Conservation (phyloP, 2,329 filamentous ascomycete genomes). For the Epicoccum sorghinum region DNA sequence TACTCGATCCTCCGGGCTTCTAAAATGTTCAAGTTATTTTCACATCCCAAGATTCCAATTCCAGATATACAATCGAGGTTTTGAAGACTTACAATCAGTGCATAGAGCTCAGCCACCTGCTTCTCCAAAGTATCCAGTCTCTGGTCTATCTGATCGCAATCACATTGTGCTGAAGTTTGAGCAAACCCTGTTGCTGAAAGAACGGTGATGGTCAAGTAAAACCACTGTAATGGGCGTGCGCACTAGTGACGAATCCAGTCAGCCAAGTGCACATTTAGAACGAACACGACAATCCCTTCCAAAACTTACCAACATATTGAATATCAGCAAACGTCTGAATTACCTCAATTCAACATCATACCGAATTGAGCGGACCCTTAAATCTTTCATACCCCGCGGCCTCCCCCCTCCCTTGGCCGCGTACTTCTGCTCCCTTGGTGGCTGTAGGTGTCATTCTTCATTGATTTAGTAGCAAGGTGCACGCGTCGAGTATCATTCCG, state of each 20-base stretch:
- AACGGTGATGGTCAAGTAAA: slow-evolving; percentile 12
- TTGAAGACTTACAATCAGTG: slow-evolving; percentile 9
- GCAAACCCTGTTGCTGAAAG: slow-evolving; percentile 14
- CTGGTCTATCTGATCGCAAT: slow-evolving; percentile 12
- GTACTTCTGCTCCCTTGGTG: slow-evolving; percentile 18
- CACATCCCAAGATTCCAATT: neutral
- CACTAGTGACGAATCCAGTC: slow-evolving; percentile 10
- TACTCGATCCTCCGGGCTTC: slow-evolving; percentile 2
- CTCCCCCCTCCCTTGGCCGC: slow-evolving; percentile 17
- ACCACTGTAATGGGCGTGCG: slow-evolving; percentile 14
- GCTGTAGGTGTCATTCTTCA: slow-evolving; percentile 20
- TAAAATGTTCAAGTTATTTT: neutral
- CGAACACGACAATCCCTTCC: neutral
- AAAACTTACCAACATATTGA: slow-evolving; percentile 20
- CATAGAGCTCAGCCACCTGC: neutral
- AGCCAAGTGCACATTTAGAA: slow-evolving; percentile 3
- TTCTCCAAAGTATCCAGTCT: slow-evolving; percentile 8
- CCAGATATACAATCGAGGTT: neutral
- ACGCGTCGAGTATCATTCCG: slow-evolving; percentile 21
- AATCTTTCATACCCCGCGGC: slow-evolving; percentile 12
- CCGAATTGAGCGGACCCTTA: neutral
- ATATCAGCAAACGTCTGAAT: slow-evolving; percentile 5
- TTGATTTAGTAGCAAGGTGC: slow-evolving; percentile 9
- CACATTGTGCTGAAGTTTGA: slow-evolving; percentile 2
- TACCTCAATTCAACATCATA: slow-evolving; percentile 5